phyloP scores from a whole-genome alignment of 768 basidiomycete genomes.

The Candolleomyces eurysporus region DNA sequence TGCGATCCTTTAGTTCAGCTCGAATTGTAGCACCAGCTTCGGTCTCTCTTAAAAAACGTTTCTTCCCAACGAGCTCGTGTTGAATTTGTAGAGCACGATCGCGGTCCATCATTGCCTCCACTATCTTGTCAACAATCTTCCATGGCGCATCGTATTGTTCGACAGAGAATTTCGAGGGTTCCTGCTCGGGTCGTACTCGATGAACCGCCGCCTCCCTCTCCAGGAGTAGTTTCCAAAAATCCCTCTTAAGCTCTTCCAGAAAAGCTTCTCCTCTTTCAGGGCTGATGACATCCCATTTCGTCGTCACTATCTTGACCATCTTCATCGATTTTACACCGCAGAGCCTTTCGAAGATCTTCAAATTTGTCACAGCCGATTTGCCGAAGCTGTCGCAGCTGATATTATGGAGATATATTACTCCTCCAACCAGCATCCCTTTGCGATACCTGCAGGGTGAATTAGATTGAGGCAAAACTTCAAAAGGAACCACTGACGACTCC shows the following conservation, averaged over 20 bases:
- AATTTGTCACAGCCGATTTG: not conserved
- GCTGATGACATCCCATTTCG: slow-evolving; percentile 7
- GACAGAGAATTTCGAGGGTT: not conserved
- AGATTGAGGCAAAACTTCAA: not conserved
- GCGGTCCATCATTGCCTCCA: not conserved
- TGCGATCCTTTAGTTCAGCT: not conserved
- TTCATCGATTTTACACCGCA: slow-evolving; percentile 4
- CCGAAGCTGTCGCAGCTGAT: slow-evolving; percentile 8
- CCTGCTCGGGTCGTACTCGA: not conserved
- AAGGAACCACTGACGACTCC: not conserved
- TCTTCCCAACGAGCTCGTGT: not conserved
- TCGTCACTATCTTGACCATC: slow-evolving; percentile 6
- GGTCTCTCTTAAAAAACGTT: not conserved
- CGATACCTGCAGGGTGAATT: not conserved
- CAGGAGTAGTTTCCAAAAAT: slow-evolving; percentile 4
- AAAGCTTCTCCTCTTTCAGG: not conserved
- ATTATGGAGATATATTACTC: slow-evolving; percentile 10
- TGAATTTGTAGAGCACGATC: not conserved
- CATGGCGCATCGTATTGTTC: not conserved
- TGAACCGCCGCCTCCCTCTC: not conserved
- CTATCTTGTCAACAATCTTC: not conserved
- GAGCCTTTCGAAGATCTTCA: slow-evolving; percentile 8
- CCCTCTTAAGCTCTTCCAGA: slow-evolving; percentile 1
- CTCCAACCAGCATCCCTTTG: slow-evolving; percentile 2
- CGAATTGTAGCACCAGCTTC: not conserved